Evolutionary conservation across 1,284 basidiomycete species (phyloP).

Genomic region (Sporisorium scitamineum): DNA sequence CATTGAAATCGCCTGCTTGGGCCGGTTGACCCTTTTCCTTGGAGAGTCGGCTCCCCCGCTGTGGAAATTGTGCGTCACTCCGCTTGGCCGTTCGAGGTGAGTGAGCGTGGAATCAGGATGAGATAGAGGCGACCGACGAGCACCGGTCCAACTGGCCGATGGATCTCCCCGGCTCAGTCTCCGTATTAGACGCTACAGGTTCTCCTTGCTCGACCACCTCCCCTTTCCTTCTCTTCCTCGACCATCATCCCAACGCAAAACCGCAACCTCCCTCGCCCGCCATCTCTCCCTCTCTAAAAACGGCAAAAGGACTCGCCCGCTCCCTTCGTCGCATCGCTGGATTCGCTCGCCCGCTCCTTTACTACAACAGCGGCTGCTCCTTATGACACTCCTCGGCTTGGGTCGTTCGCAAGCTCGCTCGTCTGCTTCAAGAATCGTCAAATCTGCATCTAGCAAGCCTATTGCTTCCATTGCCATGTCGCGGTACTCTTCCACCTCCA

Average conservation of each 20-base stretch:
- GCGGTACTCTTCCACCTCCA: conserved; percentile 43
- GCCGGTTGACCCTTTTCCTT: neutral
- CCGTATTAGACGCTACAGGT: too few species aligned
- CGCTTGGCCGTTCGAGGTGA: neutral
- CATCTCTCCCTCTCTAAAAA: too few species aligned
- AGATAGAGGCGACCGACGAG: neutral
- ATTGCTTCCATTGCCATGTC: conserved; percentile 27
- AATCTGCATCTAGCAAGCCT: conserved; percentile 15
- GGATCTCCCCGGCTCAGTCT: neutral
- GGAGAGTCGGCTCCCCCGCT: conserved; percentile 14
- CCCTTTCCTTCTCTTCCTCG: neutral
- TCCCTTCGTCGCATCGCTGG: too few species aligned
- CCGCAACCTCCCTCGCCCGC: neutral
- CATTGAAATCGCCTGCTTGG: neutral
- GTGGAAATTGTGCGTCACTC: conserved; percentile 8
- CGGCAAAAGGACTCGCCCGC: neutral
- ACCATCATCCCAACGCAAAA: neutral
- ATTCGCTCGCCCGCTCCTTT: conserved; percentile 2
- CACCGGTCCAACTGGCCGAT: conserved; percentile 1
- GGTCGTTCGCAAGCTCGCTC: conserved; percentile 45
- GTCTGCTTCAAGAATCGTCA: conserved; percentile 36
- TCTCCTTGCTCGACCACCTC: neutral
- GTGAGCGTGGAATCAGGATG: too few species aligned
- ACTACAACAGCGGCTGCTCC: conserved; percentile 23
- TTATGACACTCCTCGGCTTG: conserved; percentile 45